Percentiles rank a stretch among this genome's conserved stretches.
Evolutionary conservation across 495 filamentous ascomycete genomes (phyloP).

Genomic region (Hyaloscypha variabilis): DNA sequence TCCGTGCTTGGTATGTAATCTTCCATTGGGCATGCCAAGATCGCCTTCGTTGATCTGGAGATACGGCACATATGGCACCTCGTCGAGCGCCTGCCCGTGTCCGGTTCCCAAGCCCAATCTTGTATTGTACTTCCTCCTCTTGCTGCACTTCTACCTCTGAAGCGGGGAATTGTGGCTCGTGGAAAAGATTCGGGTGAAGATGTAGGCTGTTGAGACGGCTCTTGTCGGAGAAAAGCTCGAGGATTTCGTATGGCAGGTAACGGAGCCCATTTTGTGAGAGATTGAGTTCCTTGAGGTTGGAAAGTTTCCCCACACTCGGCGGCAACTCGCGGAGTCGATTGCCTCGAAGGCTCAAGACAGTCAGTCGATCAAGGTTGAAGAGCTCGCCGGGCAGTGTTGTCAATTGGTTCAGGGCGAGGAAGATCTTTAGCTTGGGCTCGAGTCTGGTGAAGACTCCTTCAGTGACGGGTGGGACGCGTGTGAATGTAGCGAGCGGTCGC

Average conservation of each 20-base stretch:
- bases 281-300: slow-evolving; percentile 67
- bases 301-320: slow-evolving; percentile 62
- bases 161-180: slow-evolving; percentile 33
- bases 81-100: neutral
- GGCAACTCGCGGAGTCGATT: slow-evolving; percentile 70
- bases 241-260: slow-evolving; percentile 71
- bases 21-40: slow-evolving; percentile 25
- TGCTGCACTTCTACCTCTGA: neutral
- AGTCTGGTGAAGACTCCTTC: slow-evolving; percentile 25
- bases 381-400: slow-evolving; percentile 49
- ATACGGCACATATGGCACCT: slow-evolving; percentile 1
- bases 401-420: slow-evolving; percentile 65
- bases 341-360: slow-evolving; percentile 70
- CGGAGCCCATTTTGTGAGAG: slow-evolving; percentile 69
- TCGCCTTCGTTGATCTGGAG: slow-evolving; percentile 2
- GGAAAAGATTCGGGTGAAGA: slow-evolving; percentile 53
- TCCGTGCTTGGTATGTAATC: slow-evolving; percentile 25
- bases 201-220: slow-evolving; percentile 39
- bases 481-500: slow-evolving; percentile 60
- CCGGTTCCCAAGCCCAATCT: slow-evolving; percentile 25
- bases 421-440: slow-evolving; percentile 62
- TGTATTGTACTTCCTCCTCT: neutral
- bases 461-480: slow-evolving; percentile 43
- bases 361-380: slow-evolving; percentile 58
- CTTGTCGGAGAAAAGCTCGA: slow-evolving; percentile 54